Percentiles rank a stretch among this genome's conserved stretches.
These are phyloP conservation scores for Metschnikowia arizonensis DNA, from an alignment of 805 yeast species.

Conservation along the genomic window DNA sequence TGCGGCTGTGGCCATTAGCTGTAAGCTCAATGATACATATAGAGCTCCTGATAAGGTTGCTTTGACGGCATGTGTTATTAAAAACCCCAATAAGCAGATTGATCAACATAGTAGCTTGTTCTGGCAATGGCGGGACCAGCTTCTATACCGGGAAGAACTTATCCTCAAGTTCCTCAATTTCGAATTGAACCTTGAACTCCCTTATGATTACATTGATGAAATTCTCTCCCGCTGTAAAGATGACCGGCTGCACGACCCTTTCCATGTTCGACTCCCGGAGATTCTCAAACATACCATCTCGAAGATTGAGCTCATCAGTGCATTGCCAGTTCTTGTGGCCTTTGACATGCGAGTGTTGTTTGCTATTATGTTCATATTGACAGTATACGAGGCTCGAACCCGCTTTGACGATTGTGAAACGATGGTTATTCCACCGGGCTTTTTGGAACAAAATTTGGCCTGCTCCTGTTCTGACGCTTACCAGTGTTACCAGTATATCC, in stretches of 20 bases:
- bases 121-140: constrained; percentile 45
- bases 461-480: constrained; percentile 10
- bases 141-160: constrained; percentile 40
- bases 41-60: constrained; percentile 44
- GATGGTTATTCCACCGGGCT: constrained; percentile 11
- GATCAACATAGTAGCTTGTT: constrained; percentile 40
- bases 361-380: constrained; percentile 21
- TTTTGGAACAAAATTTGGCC: constrained; percentile 8
- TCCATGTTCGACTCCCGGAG: constrained; percentile 16
- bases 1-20: constrained; percentile 41
- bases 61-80: constrained; percentile 32
- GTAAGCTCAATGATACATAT: constrained; percentile 40
- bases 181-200: constrained; percentile 37
- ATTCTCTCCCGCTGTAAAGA: constrained; percentile 14
- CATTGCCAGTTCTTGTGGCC: constrained; percentile 36
- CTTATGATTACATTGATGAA: constrained; percentile 32
- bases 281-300: constrained; percentile 29
- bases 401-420: constrained; percentile 11
- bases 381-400: constrained; percentile 15
- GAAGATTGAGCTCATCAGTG: constrained; percentile 35
- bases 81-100: constrained; percentile 29
- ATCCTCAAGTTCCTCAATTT: constrained; percentile 37
- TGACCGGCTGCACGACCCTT: constrained; percentile 11
- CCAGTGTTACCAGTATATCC: constrained; percentile 16
- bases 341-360: constrained; percentile 33